Base-by-base conservation (phyloP, 2,329 filamentous ascomycete genomes). In the Venturia asperata region DNA sequence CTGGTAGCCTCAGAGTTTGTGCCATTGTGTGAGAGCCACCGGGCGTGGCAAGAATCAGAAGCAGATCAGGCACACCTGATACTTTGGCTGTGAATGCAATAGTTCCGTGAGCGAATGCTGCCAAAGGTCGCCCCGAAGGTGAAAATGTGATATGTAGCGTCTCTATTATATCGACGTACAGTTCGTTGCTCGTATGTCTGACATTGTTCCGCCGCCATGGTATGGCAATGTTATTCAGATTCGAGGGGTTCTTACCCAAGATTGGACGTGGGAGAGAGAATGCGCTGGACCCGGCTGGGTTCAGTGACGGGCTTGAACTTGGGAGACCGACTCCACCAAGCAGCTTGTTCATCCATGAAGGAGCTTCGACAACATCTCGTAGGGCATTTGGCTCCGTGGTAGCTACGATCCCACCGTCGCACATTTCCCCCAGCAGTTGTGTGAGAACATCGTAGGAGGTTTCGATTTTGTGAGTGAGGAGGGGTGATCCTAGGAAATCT, bases 1-100 rank as follows among this genome's bases (percentile, higher is more conserved):
- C 92, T 0, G 93, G 94, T 1, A 96, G 80, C 69, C 95, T 88
- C 74, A 99, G 85, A 43, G 92, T 83, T 68, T 84, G 85, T 19
- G 80, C 83, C 61, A 97, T 82, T 62, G 87, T 87, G 72, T 90
- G 88, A n/a, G 90, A 90, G 0, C 90, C 90, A 0, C 75, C 75
- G 5, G 91, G 89, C 1, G 90, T 88, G 0, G 88, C 89, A 37
- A 99, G 82, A 17, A 84, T 89, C 11, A 99, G 79, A 21, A 91
- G 76, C n/a, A 99, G 83, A 73, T 99, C 93, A 0, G 94, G 94
- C 2, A 97, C 85, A 5, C 94, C 94, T 0, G 93, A 97, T 49
- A 99, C 91, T 74, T 97, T 97, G 64, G 90, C 88, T 0, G 91
- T 97, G 75, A 97, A 97, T 1, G 91, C 92, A 69, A 99, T 93